These are phyloP conservation scores for Ophiostoma perfectum DNA, from an alignment of 2,329 filamentous ascomycete genomes.

Conservation along the genomic window DNA sequence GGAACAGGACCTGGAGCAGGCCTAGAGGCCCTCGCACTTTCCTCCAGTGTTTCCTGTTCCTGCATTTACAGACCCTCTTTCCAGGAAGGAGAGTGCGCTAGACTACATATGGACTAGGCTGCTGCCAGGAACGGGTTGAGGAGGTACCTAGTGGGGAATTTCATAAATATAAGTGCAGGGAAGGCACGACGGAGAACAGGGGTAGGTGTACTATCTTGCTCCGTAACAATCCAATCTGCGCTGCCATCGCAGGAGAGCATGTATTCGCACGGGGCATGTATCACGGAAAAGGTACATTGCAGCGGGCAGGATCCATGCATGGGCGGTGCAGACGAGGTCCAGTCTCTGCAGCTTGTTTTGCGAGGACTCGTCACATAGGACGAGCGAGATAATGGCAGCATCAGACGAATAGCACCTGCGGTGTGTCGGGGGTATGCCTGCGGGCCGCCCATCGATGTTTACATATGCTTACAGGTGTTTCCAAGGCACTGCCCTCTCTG, in stretches of 20 bases:
- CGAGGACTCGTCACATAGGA: no score
- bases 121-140: constrained; percentile 1
- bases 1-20: neutral
- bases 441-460: neutral
- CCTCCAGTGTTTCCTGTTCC: neutral
- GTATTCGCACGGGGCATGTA: neutral
- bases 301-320: no score
- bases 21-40: neutral
- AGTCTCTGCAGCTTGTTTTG: no score
- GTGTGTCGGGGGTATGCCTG: neutral
- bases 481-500: neutral
- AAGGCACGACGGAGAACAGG: constrained; percentile 1
- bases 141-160: neutral
- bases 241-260: neutral
- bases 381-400: neutral
- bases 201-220: neutral
- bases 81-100: neutral
- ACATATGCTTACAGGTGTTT: neutral
- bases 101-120: neutral
- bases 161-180: neutral
- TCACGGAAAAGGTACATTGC: neutral
- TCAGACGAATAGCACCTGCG: neutral
- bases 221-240: neutral
- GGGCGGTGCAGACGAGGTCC: no score
- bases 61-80: constrained; percentile 4